phyloP scores from a whole-genome alignment of 768 basidiomycete genomes.

The Leucocoprinus birnbaumii region DNA sequence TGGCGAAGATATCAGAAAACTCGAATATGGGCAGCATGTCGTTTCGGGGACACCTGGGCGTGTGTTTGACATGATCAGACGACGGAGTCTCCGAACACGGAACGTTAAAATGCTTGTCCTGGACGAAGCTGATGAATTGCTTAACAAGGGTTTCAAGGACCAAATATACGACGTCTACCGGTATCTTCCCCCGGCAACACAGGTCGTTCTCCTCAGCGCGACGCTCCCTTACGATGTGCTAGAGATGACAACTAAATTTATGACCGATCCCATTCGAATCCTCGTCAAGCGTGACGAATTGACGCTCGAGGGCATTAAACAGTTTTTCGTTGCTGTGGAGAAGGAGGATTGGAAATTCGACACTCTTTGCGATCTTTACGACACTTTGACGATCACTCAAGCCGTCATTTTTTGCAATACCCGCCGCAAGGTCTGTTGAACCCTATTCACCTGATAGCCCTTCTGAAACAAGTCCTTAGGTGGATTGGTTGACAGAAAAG shows the following conservation, averaged over 20 bases:
- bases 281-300: slow-evolving; percentile 99
- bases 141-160: slow-evolving; percentile 99
- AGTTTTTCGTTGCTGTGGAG: slow-evolving; percentile 98
- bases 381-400: slow-evolving; percentile 98
- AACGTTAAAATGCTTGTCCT: slow-evolving; percentile 98
- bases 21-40: slow-evolving; percentile 97
- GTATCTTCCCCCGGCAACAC: slow-evolving; percentile 94
- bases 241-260: slow-evolving; percentile 99
- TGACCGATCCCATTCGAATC: slow-evolving; percentile 98
- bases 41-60: slow-evolving; percentile 97
- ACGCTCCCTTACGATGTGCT: slow-evolving; percentile 95
- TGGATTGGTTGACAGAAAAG: slow-evolving; percentile 98
- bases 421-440: slow-evolving; percentile 74
- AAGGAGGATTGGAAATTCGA: slow-evolving; percentile 99
- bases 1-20: slow-evolving; percentile 95
- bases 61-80: slow-evolving; percentile 98
- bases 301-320: slow-evolving; percentile 94
- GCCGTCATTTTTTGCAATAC: slow-evolving; percentile 99
- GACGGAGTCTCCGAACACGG: slow-evolving; percentile 87
- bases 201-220: slow-evolving; percentile 94
- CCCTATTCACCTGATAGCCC: background rate
- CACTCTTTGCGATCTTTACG: slow-evolving; percentile 95
- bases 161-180: slow-evolving; percentile 99
- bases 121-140: slow-evolving; percentile 93
- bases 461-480: slow-evolving; percentile 38